Evolutionary conservation across 2,329 filamentous ascomycete species (phyloP), one percentile per base, ranked within the genome.

Genomic region (Phialophora chinensis): DNA sequence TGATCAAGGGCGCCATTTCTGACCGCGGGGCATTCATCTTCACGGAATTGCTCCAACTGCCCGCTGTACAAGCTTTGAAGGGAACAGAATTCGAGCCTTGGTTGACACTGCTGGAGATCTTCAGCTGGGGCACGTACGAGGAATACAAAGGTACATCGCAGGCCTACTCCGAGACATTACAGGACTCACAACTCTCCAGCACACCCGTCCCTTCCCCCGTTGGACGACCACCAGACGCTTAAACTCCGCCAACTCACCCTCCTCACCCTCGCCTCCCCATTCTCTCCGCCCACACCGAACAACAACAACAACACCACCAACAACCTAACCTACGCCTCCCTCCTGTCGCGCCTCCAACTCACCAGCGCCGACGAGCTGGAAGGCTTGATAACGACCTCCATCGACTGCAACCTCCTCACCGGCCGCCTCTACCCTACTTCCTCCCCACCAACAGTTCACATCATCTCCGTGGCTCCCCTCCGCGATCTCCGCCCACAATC

Each of bases 181-280:
- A 29, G 27, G 12, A 33, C 47, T 61, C 11, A 60, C 42, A 27
- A 61, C 11, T 7, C 35, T 38, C 71, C 77, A 83, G 81, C 78
- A 71, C 82, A 80, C 12, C 76, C 80, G n/a, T 74, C 77, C 69
- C 88, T 97, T 2, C 95, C 94, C 2, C 69, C 83, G 7, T 87
- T 99, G 57, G 90, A 86, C 75, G 84, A 87, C 0, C 83, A 86
- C 62, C 95, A 99, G 81, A 81, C 84, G 52, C 85, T 89, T 70
- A 99, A 99, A 81, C 90, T 99, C 52, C 91, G 92, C 62, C 92
- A 97, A 75, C 90, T 99, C 47, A 92, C 93, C 23, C 87, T 99
- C 68, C 85, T 99, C 54, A 90, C 91, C 0, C 88, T 97, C 67
- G 90, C 92, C 66, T 86, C 87, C 7, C 71, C 71, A 4, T 72